These are phyloP conservation scores for Fusarium euwallaceae DNA, from an alignment of 2,329 filamentous ascomycete species.

Conservation along the genomic window DNA sequence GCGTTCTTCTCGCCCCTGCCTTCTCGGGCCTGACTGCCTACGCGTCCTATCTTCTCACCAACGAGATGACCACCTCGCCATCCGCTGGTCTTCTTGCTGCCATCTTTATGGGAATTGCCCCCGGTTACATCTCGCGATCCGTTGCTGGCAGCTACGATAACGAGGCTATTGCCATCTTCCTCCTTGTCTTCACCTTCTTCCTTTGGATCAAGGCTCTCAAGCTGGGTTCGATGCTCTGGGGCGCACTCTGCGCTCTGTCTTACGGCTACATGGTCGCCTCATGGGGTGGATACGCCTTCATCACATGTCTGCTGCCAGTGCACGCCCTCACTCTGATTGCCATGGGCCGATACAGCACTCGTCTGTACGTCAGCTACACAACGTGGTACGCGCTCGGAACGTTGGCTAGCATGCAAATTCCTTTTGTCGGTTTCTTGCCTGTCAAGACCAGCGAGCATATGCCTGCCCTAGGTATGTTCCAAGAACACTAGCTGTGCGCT, in stretches of 20 bases:
- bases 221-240: conserved; percentile 96
- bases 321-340: conserved; percentile 94
- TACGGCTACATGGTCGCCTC: conserved; percentile 99
- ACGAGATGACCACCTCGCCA: conserved; percentile 95
- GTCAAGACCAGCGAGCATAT: conserved; percentile 99
- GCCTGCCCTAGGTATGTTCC: conserved; percentile 82
- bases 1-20: conserved; percentile 92
- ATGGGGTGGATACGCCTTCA: conserved; percentile 99
- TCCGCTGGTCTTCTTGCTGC: conserved; percentile 96
- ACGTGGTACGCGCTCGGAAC: conserved; percentile 98
- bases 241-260: conserved; percentile 91
- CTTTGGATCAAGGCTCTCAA: conserved; percentile 99
- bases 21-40: conserved; percentile 95
- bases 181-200: conserved; percentile 98
- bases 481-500: background rate
- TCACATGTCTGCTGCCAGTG: conserved; percentile 94
- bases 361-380: conserved; percentile 95
- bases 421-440: conserved; percentile 96
- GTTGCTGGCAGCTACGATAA: conserved; percentile 99
- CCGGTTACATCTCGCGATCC: conserved; percentile 97
- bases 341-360: conserved; percentile 96
- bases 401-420: conserved; percentile 98
- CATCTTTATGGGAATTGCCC: conserved; percentile 96
- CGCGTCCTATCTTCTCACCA: conserved; percentile 93
- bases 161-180: conserved; percentile 98